These are phyloP conservation scores for Spizellomyces sp. DNA, from an alignment of 192 early-diverging fungal genomes.

Conservation along the genomic window DNA sequence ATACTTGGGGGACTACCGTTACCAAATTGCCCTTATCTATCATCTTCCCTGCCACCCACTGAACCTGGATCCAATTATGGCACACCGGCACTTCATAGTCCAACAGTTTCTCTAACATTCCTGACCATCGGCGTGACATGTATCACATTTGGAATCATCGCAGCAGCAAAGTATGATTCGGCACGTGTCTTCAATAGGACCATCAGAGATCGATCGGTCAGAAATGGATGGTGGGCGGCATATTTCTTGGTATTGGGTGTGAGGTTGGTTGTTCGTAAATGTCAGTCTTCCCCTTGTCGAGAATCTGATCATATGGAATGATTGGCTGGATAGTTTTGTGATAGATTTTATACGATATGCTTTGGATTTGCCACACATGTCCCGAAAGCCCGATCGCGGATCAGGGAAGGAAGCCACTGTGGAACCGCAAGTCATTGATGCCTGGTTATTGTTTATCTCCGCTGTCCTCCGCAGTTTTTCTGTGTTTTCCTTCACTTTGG, in stretches of 20 bases:
- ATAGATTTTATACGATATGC: constrained; percentile 43
- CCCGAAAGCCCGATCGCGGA: neutral
- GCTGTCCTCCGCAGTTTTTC: constrained; percentile 24
- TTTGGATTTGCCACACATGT: constrained; percentile 27
- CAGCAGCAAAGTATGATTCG: constrained; percentile 13
- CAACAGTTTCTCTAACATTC: constrained; percentile 37
- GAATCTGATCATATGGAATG: neutral
- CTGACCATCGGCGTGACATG: constrained; percentile 15
- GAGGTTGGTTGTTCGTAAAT: constrained; percentile 10
- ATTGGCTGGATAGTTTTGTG: constrained; percentile 18
- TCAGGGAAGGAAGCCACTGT: constrained; percentile 25
- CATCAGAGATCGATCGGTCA: constrained; percentile 33
- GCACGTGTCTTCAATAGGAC: constrained; percentile 45
- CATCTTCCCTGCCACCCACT: constrained; percentile 22
- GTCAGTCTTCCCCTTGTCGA: neutral
- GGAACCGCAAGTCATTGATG: constrained; percentile 39
- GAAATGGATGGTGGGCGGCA: constrained; percentile 35
- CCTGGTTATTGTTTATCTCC: constrained; percentile 40
- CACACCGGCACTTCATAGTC: constrained; percentile 26
- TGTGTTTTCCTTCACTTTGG: constrained; percentile 33
- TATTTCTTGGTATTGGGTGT: constrained; percentile 30
- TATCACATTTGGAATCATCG: constrained; percentile 25
- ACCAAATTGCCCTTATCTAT: constrained; percentile 46
- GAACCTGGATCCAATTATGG: neutral
- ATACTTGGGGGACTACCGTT: constrained; percentile 36